A percentile compares a stretch with the other conserved stretches of the same genome.
Conservation (phyloP, 2,329 filamentous ascomycete species). For the Aspergillus brasiliensis region DNA sequence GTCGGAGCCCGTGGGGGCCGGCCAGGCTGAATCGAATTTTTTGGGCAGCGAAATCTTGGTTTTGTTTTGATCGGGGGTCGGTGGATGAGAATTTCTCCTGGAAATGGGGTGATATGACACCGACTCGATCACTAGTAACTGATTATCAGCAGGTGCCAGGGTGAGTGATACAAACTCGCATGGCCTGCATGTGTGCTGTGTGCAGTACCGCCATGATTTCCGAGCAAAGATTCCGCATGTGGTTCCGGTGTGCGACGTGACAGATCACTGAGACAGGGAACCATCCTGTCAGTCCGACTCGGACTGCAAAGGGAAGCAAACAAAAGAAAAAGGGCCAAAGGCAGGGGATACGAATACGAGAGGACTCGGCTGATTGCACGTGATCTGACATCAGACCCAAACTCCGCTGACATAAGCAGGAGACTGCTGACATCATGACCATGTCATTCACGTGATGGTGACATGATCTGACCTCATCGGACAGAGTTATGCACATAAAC, state of each 20-base stretch:
- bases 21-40: not conserved
- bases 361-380: not conserved
- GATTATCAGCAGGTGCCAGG: no score
- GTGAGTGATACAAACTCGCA: no score
- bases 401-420: not conserved
- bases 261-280: not conserved
- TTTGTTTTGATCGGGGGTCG: not conserved
- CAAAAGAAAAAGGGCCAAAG: not conserved
- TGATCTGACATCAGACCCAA: no score
- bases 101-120: no score
- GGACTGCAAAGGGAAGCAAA: not conserved
- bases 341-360: not conserved
- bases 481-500: not conserved
- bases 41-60: not conserved
- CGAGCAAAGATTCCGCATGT: no score
- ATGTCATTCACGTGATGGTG: not conserved
- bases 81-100: not conserved
- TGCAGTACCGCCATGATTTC: no score
- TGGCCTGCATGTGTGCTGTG: no score
- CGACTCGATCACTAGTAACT: no score
- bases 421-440: not conserved
- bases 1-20: not conserved
- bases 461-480: not conserved
- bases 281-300: not conserved
- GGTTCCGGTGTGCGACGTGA: not conserved